Conservation (phyloP, 2,329 filamentous ascomycete species). For the Aotearoamyces nothofagi region DNA sequence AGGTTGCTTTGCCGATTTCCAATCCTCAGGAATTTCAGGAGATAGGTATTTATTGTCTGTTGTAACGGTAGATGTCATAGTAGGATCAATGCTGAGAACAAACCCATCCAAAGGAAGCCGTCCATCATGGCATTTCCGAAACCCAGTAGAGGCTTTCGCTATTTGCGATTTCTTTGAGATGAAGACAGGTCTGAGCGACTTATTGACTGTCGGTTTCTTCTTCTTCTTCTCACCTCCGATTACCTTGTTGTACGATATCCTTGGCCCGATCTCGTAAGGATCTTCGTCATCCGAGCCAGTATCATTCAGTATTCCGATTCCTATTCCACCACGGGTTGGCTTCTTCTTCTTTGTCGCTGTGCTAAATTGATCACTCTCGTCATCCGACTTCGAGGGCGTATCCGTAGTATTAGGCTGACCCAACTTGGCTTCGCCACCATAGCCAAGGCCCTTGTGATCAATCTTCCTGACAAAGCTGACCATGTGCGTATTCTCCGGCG, state of each 20-base stretch:
- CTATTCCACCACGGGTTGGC: slow-evolving; percentile 51
- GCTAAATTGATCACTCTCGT: slow-evolving; percentile 26
- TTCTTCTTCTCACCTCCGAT: slow-evolving; percentile 75
- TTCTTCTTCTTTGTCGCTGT: slow-evolving; percentile 31
- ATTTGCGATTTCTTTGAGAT: slow-evolving; percentile 47
- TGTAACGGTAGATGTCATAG: slow-evolving; percentile 28
- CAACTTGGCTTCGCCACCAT: slow-evolving; percentile 40
- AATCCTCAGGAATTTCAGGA: slow-evolving; percentile 54
- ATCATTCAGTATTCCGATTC: slow-evolving; percentile 80
- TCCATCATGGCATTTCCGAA: slow-evolving; percentile 70
- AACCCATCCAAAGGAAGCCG: slow-evolving; percentile 70
- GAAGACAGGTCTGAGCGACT: slow-evolving; percentile 57
- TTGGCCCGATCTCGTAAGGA: slow-evolving; percentile 81
- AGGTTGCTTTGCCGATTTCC: slow-evolving; percentile 47
- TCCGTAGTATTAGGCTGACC: slow-evolving; percentile 11
- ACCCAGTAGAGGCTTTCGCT: slow-evolving; percentile 25
- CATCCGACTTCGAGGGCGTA: slow-evolving; percentile 23
- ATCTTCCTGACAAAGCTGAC: slow-evolving; percentile 50
- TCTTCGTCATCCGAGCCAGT: slow-evolving; percentile 92
- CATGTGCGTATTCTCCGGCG: slow-evolving; percentile 64
- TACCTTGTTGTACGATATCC: slow-evolving; percentile 71
- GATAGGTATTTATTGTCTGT: slow-evolving; percentile 37
- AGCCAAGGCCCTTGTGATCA: slow-evolving; percentile 58
- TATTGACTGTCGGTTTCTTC: slow-evolving; percentile 36
- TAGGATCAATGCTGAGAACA: slow-evolving; percentile 42